Conservation (phyloP, 768 basidiomycete genomes). For the Gyrodon lividus region DNA sequence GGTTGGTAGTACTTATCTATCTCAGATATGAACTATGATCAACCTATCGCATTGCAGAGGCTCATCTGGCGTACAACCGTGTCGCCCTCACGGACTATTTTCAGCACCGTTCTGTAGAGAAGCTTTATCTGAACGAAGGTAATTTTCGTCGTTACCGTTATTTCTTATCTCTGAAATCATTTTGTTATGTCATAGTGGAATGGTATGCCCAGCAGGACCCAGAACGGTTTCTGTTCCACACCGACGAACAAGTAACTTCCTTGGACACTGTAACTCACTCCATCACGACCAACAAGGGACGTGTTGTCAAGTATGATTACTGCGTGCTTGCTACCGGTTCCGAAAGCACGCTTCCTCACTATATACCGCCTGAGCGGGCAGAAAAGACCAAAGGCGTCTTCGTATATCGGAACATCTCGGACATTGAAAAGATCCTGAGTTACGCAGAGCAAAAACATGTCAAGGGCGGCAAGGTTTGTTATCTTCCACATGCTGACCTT, state of each 20-base stretch:
- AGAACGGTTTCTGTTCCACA: conserved; percentile 51
- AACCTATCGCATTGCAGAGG: conserved; percentile 26
- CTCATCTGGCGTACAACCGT: conserved; percentile 54
- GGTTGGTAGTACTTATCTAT: conserved; percentile 33
- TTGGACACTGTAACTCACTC: conserved; percentile 39
- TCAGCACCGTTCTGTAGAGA: conserved; percentile 54
- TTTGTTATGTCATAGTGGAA: conserved; percentile 30
- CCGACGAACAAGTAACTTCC: conserved; percentile 45
- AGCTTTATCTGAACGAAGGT: conserved; percentile 58
- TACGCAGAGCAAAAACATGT: conserved; percentile 50
- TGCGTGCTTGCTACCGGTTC: conserved; percentile 74
- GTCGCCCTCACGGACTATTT: conserved; percentile 57
- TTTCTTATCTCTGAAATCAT: conserved; percentile 4
- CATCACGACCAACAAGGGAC: conserved; percentile 47
- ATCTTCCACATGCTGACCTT: not conserved
- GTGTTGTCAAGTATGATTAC: conserved; percentile 52
- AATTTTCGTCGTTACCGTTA: not conserved
- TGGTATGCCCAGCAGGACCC: conserved; percentile 65
- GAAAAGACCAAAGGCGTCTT: conserved; percentile 54
- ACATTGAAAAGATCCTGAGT: conserved; percentile 61
- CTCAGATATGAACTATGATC: conserved; percentile 18
- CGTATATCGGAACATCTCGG: conserved; percentile 70
- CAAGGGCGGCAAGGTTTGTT: conserved; percentile 30
- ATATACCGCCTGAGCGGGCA: conserved; percentile 42
- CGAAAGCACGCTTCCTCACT: conserved; percentile 58